These are phyloP conservation scores for Penicillium sp. DNA, from an alignment of 2,329 filamentous ascomycete species.

Conservation along the genomic window DNA sequence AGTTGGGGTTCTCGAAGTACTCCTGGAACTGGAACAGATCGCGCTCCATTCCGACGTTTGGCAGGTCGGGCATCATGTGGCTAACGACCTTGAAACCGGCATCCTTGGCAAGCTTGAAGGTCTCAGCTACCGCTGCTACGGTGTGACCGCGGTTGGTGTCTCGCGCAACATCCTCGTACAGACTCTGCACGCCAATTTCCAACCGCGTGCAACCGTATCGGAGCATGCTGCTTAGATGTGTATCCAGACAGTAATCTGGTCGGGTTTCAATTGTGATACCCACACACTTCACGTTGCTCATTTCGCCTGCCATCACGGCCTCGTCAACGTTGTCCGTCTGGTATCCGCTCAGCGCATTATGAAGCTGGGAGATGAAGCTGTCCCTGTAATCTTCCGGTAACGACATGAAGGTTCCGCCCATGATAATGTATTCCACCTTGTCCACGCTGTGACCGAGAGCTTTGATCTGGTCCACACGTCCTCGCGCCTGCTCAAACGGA, in stretches of 20 bases:
- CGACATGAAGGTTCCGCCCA: conserved; percentile 99
- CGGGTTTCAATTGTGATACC: conserved; percentile 97
- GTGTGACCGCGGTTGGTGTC: conserved; percentile 97
- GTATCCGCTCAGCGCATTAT: conserved; percentile 94
- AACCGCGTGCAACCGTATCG: conserved; percentile 94
- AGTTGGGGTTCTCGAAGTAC: conserved; percentile 93
- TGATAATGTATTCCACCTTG: conserved; percentile 99
- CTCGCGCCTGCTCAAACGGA: conserved; percentile 92
- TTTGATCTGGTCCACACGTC: conserved; percentile 92
- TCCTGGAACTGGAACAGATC: conserved; percentile 94
- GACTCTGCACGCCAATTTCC: conserved; percentile 88
- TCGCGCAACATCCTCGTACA: conserved; percentile 96
- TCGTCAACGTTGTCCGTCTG: conserved; percentile 91
- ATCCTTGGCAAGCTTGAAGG: conserved; percentile 93
- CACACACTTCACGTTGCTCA: conserved; percentile 95
- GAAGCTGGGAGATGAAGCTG: conserved; percentile 86
- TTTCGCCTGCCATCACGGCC: conserved; percentile 84
- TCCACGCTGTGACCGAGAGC: conserved; percentile 92
- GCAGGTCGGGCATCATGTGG: conserved; percentile 99
- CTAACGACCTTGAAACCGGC: conserved; percentile 98
- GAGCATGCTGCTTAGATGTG: conserved; percentile 91
- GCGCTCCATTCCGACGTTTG: conserved; percentile 96
- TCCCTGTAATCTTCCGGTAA: conserved; percentile 80
- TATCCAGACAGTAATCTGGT: conserved; percentile 90
- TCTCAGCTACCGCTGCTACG: conserved; percentile 88